Evolutionary conservation across 1,284 basidiomycete species (phyloP), one percentile per base, ranked within the genome.

Genomic region (Rhizopogon hawkerae): DNA sequence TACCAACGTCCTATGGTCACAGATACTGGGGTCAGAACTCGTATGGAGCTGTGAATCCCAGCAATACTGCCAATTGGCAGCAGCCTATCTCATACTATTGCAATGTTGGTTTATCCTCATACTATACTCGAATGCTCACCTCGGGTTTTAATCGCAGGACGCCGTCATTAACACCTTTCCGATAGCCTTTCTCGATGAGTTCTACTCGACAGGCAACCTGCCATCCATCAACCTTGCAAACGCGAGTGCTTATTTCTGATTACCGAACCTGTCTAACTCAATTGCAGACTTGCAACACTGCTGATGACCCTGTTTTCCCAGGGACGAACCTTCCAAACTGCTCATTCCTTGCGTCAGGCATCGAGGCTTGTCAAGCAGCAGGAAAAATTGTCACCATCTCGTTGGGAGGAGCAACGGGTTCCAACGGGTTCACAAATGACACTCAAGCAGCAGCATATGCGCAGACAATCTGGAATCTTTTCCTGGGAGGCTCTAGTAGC

Each of bases 331-430:
- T 85, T 3, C 72, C 79, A 13, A 69, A 82, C 54, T 85, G 83
- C 57, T 61, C 66, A 24, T 75, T 74, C 62, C 61, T 83, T 35
- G 74, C 77, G 0, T 59, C 71, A 2, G 75, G 76, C 50, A 84
- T 85, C 52, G 54, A 79, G 57, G 66, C 69, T 5, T 85, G 83
- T 59, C 82, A 85, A 58, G 69, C 75, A 2, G 74, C 70, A 23
- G 83, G 83, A 31, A 85, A 84, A 63, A 77, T 81, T 26, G 69
- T 85, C 53, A 84, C 82, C 1, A 64, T 85, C 49, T 78, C 75
- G 53, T 66, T 85, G 23, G 83, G 83, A 36, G 83, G 83, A 35
- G 80, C 78, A 2, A 76, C 73, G 3, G 80, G 79, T 10, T 68
- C 69, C 6, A 72, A 70, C 2, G 62, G 63, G 16, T 83, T 85